Base-by-base conservation (phyloP, 2,329 filamentous ascomycete genomes). In the Simplicillium aogashimaense region DNA sequence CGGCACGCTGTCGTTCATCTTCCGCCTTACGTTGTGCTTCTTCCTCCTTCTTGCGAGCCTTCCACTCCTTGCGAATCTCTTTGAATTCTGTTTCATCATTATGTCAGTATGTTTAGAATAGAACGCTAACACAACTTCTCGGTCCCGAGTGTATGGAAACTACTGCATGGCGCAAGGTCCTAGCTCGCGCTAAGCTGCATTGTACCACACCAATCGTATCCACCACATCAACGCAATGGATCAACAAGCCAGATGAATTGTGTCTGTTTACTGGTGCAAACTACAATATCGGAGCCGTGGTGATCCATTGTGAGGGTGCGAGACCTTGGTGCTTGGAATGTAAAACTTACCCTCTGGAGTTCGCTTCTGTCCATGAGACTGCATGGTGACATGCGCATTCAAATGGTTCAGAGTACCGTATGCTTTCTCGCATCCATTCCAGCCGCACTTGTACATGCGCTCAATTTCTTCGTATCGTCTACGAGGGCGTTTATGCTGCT, bases 361-460 rank as follows among this genome's bases (percentile, higher is more conserved):
- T 49, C 92, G 79, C 68, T 98, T 98, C 50, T 79, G 72, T 10
- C 92, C 92, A 54, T 98, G 92, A 45, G 86, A 92, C 62, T 98
- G 92, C 92, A 97, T 97, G 12, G 92, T 97, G 37, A 98, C 92
- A 57, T 98, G 92, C 31, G 92, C 92, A 57, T 98, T 98, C 51
- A 98, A 63, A 60, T 98, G 92, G 62, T 98, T 98, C 46, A 98
- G 67, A 36, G 92, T 98, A 44, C 92, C 92, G 52, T 98, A 98
- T 3, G 92, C 92, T 67, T 98, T 98, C 64, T 98, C 92, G 57
- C 92, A 98, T 8, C 89, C 89, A 49, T 95, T 90, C 86, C 88
- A 97, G 18, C 90, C 92, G 57, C 92, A 98, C 65, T 97, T 97
- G 72, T 98, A 97, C 92, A 98, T 97, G 57, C 92, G 82, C 69